These are phyloP conservation scores for Xerophyta viscosa DNA, from an alignment of 106 monocot genomes.

Conservation along the genomic window DNA sequence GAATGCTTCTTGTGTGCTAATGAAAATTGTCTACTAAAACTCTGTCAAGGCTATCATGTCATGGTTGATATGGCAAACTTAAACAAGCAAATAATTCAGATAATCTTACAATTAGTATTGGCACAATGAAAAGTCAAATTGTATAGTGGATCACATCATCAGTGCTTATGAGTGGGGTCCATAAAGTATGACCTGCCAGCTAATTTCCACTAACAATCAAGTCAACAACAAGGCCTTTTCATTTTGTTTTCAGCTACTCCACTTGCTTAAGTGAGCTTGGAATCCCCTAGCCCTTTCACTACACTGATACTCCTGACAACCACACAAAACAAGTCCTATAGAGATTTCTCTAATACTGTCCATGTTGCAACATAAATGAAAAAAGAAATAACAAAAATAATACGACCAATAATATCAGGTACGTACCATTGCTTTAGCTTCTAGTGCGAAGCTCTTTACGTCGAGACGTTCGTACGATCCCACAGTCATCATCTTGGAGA, in stretches of 20 bases:
- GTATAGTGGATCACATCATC: not conserved
- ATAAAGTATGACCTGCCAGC: not conserved
- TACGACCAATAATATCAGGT: not conserved
- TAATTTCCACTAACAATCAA: constrained; percentile 1
- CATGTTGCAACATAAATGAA: not conserved
- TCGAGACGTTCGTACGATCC: constrained; percentile 24
- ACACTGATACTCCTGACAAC: not conserved
- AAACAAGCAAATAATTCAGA: too few relatives aligned
- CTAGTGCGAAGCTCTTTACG: constrained; percentile 34
- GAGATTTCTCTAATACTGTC: too few relatives aligned
- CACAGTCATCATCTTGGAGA: constrained; percentile 35
- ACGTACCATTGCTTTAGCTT: constrained; percentile 57
- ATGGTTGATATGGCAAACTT: too few relatives aligned
- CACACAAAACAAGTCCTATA: not conserved
- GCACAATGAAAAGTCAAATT: too few relatives aligned
- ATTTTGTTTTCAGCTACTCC: not conserved
- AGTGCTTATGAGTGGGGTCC: not conserved
- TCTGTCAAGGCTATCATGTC: too few relatives aligned
- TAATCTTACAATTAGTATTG: too few relatives aligned
- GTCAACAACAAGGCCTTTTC: too few relatives aligned
- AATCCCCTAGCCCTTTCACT: not conserved
- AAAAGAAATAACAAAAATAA: not conserved
- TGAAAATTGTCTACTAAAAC: too few relatives aligned
- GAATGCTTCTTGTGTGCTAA: too few relatives aligned
- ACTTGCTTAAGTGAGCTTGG: not conserved